Conservation (phyloP, 2,329 filamentous ascomycete genomes). For the Fonsecaea pugnacius region DNA sequence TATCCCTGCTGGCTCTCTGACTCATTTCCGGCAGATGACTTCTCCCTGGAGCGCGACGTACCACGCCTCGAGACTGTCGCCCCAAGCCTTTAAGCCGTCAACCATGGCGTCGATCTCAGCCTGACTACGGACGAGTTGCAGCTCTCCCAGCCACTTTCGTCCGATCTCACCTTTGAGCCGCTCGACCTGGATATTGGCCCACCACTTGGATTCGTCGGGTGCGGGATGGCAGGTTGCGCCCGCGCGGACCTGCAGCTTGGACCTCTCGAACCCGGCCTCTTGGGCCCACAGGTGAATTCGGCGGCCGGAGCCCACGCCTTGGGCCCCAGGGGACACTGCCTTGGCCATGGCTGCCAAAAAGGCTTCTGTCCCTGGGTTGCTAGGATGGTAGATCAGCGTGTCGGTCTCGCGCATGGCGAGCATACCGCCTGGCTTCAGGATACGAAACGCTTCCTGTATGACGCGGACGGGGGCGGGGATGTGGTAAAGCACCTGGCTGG, state of each 20-base stretch:
- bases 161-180: constrained; percentile 26
- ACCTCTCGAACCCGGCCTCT: constrained; percentile 34
- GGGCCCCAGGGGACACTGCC: constrained; percentile 37
- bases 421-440: constrained; percentile 58
- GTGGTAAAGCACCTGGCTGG: constrained; percentile 64
- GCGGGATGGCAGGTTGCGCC: constrained; percentile 24
- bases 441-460: constrained; percentile 58
- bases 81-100: constrained; percentile 18
- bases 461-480: constrained; percentile 55
- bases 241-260: constrained; percentile 30
- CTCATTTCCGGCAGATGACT: constrained; percentile 27
- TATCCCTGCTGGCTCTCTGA: background rate
- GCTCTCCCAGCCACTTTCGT: constrained; percentile 14
- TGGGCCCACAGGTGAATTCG: constrained; percentile 36
- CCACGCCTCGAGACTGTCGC: constrained; percentile 24
- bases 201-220: constrained; percentile 24
- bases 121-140: constrained; percentile 14
- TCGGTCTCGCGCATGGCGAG: constrained; percentile 52
- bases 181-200: constrained; percentile 24
- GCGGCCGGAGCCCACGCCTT: constrained; percentile 36
- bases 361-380: constrained; percentile 27
- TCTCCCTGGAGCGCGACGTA: constrained; percentile 25
- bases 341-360: constrained; percentile 35
- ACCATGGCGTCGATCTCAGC: constrained; percentile 20
- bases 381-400: constrained; percentile 38